Conservation (phyloP, 441 rosid genomes). For the Corymbia citriodora region DNA sequence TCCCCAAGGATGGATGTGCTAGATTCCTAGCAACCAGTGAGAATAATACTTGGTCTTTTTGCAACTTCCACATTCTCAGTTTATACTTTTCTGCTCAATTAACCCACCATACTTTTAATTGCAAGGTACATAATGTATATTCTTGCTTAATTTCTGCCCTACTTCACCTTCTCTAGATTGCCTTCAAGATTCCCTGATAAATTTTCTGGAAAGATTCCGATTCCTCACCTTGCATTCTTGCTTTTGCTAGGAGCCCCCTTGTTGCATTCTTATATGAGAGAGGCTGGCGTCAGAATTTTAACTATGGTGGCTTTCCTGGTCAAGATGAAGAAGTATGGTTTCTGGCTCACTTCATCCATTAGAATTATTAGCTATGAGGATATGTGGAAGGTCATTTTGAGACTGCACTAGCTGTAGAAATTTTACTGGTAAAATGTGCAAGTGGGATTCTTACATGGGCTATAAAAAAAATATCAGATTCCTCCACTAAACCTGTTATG, state of each 20-base stretch:
- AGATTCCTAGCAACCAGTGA: not conserved
- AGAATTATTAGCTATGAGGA: not conserved
- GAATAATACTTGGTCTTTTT: not conserved
- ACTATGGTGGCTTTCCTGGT: constrained; percentile 80
- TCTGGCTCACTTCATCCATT: not conserved
- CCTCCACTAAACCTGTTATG: not conserved
- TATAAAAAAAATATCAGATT: not conserved
- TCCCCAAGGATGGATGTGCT: not conserved
- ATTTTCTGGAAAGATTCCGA: not conserved
- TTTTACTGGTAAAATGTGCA: not conserved
- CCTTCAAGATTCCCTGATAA: not conserved
- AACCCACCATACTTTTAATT: not conserved
- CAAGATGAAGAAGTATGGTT: constrained; percentile 82
- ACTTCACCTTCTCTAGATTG: not conserved
- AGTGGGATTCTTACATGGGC: not conserved
- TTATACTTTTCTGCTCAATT: not conserved
- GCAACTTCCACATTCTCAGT: not conserved
- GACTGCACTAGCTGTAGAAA: not conserved
- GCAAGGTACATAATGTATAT: not conserved
- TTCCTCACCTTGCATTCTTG: not conserved
- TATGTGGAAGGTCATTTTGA: not conserved
- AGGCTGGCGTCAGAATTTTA: constrained; percentile 90
- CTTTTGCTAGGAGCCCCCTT: constrained; percentile 66
- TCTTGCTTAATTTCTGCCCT: not conserved
- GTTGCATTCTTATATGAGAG: constrained; percentile 90